These are phyloP conservation scores for Heimioporus punctisporus DNA, from an alignment of 1,284 basidiomycete genomes.

Conservation along the genomic window DNA sequence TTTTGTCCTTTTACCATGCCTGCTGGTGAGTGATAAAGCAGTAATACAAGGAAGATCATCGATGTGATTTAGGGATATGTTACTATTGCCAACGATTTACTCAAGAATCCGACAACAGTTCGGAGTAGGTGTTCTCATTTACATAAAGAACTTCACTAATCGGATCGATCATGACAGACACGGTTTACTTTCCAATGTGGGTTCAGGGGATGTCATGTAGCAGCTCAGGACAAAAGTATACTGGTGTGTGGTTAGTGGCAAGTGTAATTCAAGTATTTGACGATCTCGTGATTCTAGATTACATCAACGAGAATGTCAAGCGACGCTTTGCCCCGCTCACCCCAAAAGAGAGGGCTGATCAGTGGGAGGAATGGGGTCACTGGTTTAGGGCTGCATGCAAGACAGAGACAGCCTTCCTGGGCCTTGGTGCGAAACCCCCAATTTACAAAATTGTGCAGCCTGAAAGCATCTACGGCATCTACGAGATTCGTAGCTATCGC, in stretches of 20 bases:
- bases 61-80: slow-evolving; percentile 7
- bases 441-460: slow-evolving; percentile 6
- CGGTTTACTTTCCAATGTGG: slow-evolving; percentile 7
- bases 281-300: neutral
- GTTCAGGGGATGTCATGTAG: neutral
- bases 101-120: slow-evolving; percentile 1
- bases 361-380: neutral
- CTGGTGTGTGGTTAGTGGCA: too few relatives aligned
- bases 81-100: slow-evolving; percentile 4
- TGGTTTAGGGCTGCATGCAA: slow-evolving; percentile 5
- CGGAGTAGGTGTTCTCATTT: slow-evolving; percentile 3
- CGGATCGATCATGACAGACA: slow-evolving; percentile 2
- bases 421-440: neutral
- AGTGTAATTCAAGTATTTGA: too few relatives aligned
- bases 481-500: slow-evolving; percentile 12
- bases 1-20: slow-evolving; percentile 11
- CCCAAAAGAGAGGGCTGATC: neutral
- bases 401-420: slow-evolving; percentile 7
- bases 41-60: neutral
- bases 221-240: slow-evolving; percentile 3
- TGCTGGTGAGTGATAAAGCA: slow-evolving; percentile 1
- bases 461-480: slow-evolving; percentile 4
- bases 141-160: too few relatives aligned
- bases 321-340: neutral
- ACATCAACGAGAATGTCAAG: slow-evolving; percentile 6